A percentile compares a stretch with the other conserved stretches of the same genome.
Conservation (phyloP, 2,329 filamentous ascomycete genomes). For the Pseudocercospora eumusae region DNA sequence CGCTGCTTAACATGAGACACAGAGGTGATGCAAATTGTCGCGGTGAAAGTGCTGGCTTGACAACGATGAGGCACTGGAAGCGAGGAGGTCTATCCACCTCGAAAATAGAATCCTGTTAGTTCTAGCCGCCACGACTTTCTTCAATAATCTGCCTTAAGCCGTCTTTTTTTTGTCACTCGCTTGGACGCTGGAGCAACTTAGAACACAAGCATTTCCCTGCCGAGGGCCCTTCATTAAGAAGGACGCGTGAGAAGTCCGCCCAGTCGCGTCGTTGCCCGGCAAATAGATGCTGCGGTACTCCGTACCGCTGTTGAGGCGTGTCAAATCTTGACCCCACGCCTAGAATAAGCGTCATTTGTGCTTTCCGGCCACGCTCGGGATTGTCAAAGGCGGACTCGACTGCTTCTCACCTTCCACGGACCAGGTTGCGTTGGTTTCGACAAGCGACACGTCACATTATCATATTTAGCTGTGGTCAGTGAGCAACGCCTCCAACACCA, state of each 20-base stretch:
- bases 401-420: not conserved
- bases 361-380: constrained; percentile 16
- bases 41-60: constrained; percentile 13
- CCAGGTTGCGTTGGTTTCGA: constrained; percentile 8
- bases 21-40: constrained; percentile 9
- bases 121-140: constrained; percentile 4
- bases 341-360: constrained; percentile 11
- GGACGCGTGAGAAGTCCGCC: not conserved
- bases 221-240: not conserved
- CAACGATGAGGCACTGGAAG: constrained; percentile 6
- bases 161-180: not conserved
- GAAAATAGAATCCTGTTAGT: too few species aligned
- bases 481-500: constrained; percentile 16
- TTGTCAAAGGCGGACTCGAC: constrained; percentile 7
- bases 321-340: constrained; percentile 7
- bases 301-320: not conserved
- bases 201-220: constrained; percentile 6
- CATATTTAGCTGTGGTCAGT: constrained; percentile 12
- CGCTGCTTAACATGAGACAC: constrained; percentile 19
- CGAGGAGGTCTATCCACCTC: not conserved
- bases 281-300: too few species aligned
- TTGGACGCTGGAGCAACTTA: not conserved
- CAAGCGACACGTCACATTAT: constrained; percentile 21
- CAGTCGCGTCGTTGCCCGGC: constrained; percentile 3
- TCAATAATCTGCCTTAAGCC: too few species aligned